Percentiles rank a stretch among this genome's conserved stretches.
Evolutionary conservation across 805 yeast species (phyloP).

Genomic region (Sporopachydermia quercuum): DNA sequence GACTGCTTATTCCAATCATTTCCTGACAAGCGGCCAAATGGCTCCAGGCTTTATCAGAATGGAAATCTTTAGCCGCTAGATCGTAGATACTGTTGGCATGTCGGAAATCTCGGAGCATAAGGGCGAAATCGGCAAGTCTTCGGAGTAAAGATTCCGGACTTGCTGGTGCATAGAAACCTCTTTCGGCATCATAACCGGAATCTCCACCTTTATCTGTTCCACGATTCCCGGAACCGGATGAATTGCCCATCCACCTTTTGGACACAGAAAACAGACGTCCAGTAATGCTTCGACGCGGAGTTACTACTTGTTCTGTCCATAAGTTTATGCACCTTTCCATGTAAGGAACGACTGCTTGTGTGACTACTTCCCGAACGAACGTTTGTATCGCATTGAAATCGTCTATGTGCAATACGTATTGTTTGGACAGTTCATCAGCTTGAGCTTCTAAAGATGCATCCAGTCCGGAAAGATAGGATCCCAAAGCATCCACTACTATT

Average conservation of each 20-base stretch:
- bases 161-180: constrained; percentile 44
- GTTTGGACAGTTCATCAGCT: constrained; percentile 7
- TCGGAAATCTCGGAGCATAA: constrained; percentile 81
- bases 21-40: constrained; percentile 79
- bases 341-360: constrained; percentile 50
- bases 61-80: constrained; percentile 59
- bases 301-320: constrained; percentile 76
- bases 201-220: constrained; percentile 6
- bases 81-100: constrained; percentile 78
- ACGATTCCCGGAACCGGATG: constrained; percentile 17
- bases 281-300: constrained; percentile 63
- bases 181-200: constrained; percentile 29
- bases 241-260: constrained; percentile 36
- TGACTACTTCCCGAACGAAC: constrained; percentile 32
- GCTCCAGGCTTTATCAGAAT: constrained; percentile 65
- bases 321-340: constrained; percentile 69
- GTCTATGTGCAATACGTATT: constrained; percentile 14
- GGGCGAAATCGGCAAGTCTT: constrained; percentile 82
- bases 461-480: constrained; percentile 5
- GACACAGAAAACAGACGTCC: constrained; percentile 59
- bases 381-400: constrained; percentile 26
- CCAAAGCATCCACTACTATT: constrained; percentile 12
- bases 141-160: constrained; percentile 63
- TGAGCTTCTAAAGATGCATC: constrained; percentile 9
- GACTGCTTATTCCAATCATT: constrained; percentile 61